These are phyloP conservation scores for Tylopilus subfusipes DNA, from an alignment of 768 basidiomycete species.

Conservation along the genomic window DNA sequence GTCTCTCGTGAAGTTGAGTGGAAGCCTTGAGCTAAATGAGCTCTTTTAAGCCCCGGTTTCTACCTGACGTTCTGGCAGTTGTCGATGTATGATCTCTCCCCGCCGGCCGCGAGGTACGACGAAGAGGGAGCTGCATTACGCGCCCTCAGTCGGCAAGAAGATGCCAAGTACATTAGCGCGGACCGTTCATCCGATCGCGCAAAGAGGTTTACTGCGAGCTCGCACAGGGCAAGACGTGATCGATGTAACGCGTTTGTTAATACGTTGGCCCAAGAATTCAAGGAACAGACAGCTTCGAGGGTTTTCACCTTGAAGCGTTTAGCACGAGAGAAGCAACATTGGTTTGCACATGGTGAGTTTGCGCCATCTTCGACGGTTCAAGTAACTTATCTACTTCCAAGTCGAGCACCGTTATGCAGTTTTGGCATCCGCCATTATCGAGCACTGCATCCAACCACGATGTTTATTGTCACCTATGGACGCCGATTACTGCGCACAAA, in stretches of 20 bases:
- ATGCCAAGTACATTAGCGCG: constrained; percentile 56
- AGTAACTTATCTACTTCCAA: constrained; percentile 11
- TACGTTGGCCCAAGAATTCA: constrained; percentile 63
- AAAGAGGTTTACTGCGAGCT: constrained; percentile 52
- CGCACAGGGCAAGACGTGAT: constrained; percentile 62
- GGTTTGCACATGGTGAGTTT: constrained; percentile 66
- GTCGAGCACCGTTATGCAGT: constrained; percentile 38
- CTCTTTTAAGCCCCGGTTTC: constrained; percentile 69
- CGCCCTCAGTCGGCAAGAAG: constrained; percentile 64
- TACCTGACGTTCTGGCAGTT: constrained; percentile 98
- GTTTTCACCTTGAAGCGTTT: constrained; percentile 75
- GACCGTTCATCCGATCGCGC: constrained; percentile 68
- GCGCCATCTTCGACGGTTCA: neutral
- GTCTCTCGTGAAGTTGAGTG: constrained; percentile 26
- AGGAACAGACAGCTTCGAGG: constrained; percentile 69
- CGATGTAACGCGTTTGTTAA: constrained; percentile 60
- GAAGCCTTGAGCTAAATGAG: constrained; percentile 3
- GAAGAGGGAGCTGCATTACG: constrained; percentile 65
- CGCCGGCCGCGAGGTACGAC: constrained; percentile 74
- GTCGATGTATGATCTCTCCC: constrained; percentile 82
- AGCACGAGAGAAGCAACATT: constrained; percentile 72
- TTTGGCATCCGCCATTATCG: constrained; percentile 65
- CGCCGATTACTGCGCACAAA: constrained; percentile 89
- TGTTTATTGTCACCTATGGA: constrained; percentile 95
- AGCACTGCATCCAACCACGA: constrained; percentile 91